Conservation (phyloP, 2,329 filamentous ascomycete species). For the Paracamarosporium sp. region DNA sequence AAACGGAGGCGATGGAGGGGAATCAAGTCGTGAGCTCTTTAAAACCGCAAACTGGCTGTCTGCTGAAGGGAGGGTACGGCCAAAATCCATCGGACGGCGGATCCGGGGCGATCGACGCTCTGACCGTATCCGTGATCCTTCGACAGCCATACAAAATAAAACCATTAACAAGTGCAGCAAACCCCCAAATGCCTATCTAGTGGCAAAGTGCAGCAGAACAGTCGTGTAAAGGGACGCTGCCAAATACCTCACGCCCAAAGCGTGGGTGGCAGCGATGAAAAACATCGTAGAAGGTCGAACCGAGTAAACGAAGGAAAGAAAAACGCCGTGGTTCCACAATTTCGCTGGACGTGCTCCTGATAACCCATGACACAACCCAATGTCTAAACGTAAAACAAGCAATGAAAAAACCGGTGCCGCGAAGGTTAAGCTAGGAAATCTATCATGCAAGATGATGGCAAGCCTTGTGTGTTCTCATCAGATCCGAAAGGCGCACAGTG, state of each 20-base stretch:
- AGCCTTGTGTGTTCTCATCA: constrained; percentile 42
- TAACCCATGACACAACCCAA: constrained; percentile 32
- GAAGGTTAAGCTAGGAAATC: constrained; percentile 36
- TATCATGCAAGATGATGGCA: constrained; percentile 49
- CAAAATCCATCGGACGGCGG: not conserved
- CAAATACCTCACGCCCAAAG: constrained; percentile 18
- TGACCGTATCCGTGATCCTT: constrained; percentile 11
- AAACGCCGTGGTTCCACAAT: constrained; percentile 42
- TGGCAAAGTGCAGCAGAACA: constrained; percentile 30
- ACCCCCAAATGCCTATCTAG: constrained; percentile 34
- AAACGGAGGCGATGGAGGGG: constrained; percentile 27
- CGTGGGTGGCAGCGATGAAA: constrained; percentile 23
- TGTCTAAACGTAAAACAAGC: constrained; percentile 39
- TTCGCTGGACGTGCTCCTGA: constrained; percentile 41
- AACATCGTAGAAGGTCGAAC: constrained; percentile 23
- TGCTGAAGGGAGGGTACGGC: constrained; percentile 3
- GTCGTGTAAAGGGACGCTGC: constrained; percentile 33
- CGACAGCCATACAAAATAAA: constrained; percentile 24
- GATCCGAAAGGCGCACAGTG: constrained; percentile 44
- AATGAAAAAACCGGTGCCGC: constrained; percentile 30
- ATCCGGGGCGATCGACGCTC: constrained; percentile 7
- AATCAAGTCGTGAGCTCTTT: constrained; percentile 31
- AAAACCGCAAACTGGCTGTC: constrained; percentile 25
- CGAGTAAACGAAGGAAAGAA: constrained; percentile 25
- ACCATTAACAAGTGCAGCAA: constrained; percentile 38